Base-by-base conservation (phyloP, 306 rosid species). In the Castanea sativa region DNA sequence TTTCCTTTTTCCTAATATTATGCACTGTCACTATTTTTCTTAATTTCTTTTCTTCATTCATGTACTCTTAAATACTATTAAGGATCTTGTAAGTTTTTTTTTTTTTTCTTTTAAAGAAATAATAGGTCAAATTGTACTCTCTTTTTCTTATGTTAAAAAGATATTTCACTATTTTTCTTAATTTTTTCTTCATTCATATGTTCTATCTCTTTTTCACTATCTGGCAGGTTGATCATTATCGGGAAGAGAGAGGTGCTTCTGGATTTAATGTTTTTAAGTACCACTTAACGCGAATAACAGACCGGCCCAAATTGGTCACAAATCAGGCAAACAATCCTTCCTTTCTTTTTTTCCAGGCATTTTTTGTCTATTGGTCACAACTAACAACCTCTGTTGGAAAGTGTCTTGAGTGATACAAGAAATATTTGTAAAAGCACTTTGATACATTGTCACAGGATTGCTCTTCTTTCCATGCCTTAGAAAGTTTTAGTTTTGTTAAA, bases 201-300 rank as follows among this genome's bases (percentile, higher is more conserved):
- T 59, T 59, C 18, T 59, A 15, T 61, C 16, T 64, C 45, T 64
- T 64, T 30, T 64, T 64, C 43, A 15, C 3, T 16, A 32, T 15
- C 70, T 64, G 41, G 6, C 85, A 95, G 99, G 99, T 95, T 80
- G 89, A 84, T 71, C 74, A 82, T 21, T 89, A 83, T 85, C 90
- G 98, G 98, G 91, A 90, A 38, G 99, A 91, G 71, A 91, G 89
- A 85, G 98, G 99, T 80, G 74, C 90, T 73, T 88, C 99, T 77
- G 98, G 98, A 56, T 95, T 85, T 86, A 93, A 92, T 20, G 96
- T 95, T 51, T 91, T 76, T 41, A 95, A 95, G 89, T 95, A 74
- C 86, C 87, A 93, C 58, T 91, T 95, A 67, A 90, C 80, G 91
- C 94, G 98, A 78, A 78, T 91, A 45, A 92, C 88, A 67, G 96